Evolutionary conservation across 345 rosid genomes (phyloP).

Genomic region (Eucalyptus regnans): DNA sequence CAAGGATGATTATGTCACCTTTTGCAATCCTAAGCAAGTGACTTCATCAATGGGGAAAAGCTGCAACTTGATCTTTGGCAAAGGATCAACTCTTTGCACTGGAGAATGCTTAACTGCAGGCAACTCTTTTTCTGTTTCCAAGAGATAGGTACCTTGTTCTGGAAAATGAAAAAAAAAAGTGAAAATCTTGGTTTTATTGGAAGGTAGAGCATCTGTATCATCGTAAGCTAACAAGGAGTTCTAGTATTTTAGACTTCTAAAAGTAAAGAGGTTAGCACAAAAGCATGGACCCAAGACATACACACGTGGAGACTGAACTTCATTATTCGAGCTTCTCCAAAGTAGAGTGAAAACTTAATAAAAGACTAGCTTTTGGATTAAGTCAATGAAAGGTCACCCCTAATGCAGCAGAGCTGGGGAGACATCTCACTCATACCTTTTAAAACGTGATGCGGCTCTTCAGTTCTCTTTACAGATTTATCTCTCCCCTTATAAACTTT

Average conservation of each 20-base stretch:
- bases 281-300: neutral
- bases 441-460: neutral
- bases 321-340: neutral
- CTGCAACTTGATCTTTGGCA: constrained; percentile 64
- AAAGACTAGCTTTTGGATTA: neutral
- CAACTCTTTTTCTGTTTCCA: neutral
- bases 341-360: neutral
- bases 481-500: neutral
- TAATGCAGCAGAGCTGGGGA: neutral
- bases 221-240: neutral
- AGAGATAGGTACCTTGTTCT: neutral
- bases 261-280: neutral
- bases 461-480: neutral
- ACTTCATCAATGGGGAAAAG: constrained; percentile 71
- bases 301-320: neutral
- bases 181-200: neutral
- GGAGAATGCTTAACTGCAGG: constrained; percentile 8
- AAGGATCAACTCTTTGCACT: constrained; percentile 11
- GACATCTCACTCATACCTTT: neutral
- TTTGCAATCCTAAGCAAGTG: constrained; percentile 55
- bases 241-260: neutral
- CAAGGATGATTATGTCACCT: constrained; percentile 19
- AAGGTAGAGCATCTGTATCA: neutral
- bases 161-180: neutral
- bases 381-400: neutral